Conservation (phyloP, 2,329 filamentous ascomycete genomes). For the Pseudocercospora macadamiae region DNA sequence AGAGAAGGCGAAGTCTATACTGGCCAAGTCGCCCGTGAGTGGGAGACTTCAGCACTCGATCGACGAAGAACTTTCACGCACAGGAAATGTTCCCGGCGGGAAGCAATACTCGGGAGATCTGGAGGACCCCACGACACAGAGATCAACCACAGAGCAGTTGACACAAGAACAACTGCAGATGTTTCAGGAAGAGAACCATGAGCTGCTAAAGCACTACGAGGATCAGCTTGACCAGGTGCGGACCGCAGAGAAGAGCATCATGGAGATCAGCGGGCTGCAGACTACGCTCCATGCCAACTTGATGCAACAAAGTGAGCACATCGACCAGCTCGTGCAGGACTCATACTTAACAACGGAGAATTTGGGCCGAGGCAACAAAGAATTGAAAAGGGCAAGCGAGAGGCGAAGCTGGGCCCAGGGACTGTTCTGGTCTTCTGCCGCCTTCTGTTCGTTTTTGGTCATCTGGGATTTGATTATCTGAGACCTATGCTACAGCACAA, state of each 20-base stretch:
- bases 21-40: slow-evolving; percentile 62
- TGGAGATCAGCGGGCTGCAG: slow-evolving; percentile 92
- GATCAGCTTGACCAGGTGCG: slow-evolving; percentile 92
- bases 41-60: slow-evolving; percentile 28
- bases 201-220: slow-evolving; percentile 91
- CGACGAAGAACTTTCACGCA: slow-evolving; percentile 16
- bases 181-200: slow-evolving; percentile 90
- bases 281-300: slow-evolving; percentile 86
- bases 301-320: slow-evolving; percentile 81
- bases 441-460: slow-evolving; percentile 50
- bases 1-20: slow-evolving; percentile 84
- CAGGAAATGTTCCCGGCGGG: neutral
- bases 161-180: slow-evolving; percentile 86
- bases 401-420: slow-evolving; percentile 54
- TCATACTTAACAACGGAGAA: slow-evolving; percentile 82
- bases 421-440: slow-evolving; percentile 52
- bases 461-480: slow-evolving; percentile 55
- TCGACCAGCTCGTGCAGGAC: slow-evolving; percentile 85
- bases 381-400: slow-evolving; percentile 79
- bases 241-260: slow-evolving; percentile 82
- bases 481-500: neutral
- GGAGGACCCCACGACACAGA: neutral
- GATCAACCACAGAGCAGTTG: slow-evolving; percentile 50
- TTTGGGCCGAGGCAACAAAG: slow-evolving; percentile 83
- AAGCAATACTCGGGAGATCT: slow-evolving; percentile 14